Base-by-base conservation (phyloP, 2,329 filamentous ascomycete species). In the Elsinoe perseae region DNA sequence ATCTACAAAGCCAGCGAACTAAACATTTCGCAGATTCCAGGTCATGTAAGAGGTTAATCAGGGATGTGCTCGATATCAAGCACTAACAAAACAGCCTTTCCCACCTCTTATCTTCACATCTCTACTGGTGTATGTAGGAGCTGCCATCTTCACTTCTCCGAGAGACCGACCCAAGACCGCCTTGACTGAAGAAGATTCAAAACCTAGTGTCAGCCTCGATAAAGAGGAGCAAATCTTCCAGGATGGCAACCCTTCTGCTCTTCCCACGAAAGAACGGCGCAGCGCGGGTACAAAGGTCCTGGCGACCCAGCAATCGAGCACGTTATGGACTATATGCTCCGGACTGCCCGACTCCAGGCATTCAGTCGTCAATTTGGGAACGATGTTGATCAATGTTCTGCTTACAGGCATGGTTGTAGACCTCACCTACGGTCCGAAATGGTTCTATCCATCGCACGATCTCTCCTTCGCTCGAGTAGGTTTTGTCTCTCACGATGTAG, bases 401-500 rank as follows among this genome's bases (percentile, higher is more conserved):
- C 74, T 93, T 38, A 77, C 89, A 4, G 74, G 80, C 7, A 81
- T 92, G 70, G 81, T 85, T 0, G 77, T 85, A 23, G 93, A 98
- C 69, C 80, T 91, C 36, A 77, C 95, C 12, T 90, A 87, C 66
- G 82, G 87, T 18, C 85, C 86, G 1, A 81, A 82, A 9, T 69
- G 85, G 58, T 79, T 86, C 30, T 79, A 95, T 68, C 83, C 85
- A 3, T 83, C 78, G 23, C 74, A 87, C 25, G 84, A 95, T 61
- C 75, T 95, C 9, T 88, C 90, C 0, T 95, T 98, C 68, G 87
- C 88, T 38, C 81, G 93, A 7, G 75, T 95, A 14, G 93, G 93
- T 23, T 92, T 92, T 68, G 85, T 97, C 25, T 95, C 90, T 3
- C 80, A 87, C 16, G 81, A 78, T 0, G 85, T 85, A 56, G 93